Evolutionary conservation across 306 rosid genomes (phyloP).

Genomic region (Acmispon strigosus): DNA sequence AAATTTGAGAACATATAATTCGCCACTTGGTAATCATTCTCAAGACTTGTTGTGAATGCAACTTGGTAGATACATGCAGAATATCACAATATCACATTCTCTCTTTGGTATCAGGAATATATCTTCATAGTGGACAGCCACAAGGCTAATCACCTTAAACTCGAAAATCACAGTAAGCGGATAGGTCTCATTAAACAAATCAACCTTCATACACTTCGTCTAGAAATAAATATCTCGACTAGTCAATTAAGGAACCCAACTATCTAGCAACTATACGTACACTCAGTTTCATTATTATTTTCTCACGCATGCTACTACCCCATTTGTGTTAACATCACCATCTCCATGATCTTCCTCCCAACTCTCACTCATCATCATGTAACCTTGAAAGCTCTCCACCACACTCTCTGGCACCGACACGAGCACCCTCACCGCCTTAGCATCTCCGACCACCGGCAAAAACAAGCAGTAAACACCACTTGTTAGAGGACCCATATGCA

Average conservation of each 20-base stretch:
- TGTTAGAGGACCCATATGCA: slow-evolving; percentile 65
- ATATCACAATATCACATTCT: too few relatives aligned
- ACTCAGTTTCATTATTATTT: too few relatives aligned
- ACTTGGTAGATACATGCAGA: too few relatives aligned
- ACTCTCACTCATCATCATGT: slow-evolving; percentile 35
- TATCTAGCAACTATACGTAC: too few relatives aligned
- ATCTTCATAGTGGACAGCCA: too few relatives aligned
- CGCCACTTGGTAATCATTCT: background rate
- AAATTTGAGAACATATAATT: background rate
- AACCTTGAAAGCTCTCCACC: slow-evolving; percentile 37
- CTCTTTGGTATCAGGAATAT: too few relatives aligned
- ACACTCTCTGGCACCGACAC: slow-evolving; percentile 65
- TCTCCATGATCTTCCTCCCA: slow-evolving; percentile 14
- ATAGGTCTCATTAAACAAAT: too few relatives aligned
- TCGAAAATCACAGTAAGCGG: too few relatives aligned
- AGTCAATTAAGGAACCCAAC: too few relatives aligned
- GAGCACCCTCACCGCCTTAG: slow-evolving; percentile 48
- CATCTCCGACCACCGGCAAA: slow-evolving; percentile 57
- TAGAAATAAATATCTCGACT: too few relatives aligned
- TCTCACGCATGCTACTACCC: background rate
- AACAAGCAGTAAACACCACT: slow-evolving; percentile 81
- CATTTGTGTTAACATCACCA: slow-evolving; percentile 16
- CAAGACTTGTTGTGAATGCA: background rate
- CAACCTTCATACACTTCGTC: too few relatives aligned
- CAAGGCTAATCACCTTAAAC: too few relatives aligned